Percentiles rank a stretch among this genome's conserved stretches.
Evolutionary conservation across 306 rosid species (phyloP).

Genomic region (Pterocarpus macrocarpus): DNA sequence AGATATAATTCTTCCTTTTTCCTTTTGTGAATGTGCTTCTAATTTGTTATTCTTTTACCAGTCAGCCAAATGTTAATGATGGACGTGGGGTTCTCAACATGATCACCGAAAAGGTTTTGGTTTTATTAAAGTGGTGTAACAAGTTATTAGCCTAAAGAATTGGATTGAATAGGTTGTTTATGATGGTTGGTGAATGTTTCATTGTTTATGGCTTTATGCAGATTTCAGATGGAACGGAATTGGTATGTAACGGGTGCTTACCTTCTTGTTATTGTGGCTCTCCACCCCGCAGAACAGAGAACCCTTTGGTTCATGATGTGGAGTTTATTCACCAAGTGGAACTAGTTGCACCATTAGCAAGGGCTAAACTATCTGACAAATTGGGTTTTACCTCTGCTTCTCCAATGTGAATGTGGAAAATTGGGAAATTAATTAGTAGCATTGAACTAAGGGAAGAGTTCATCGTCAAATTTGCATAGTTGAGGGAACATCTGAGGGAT

Average conservation of each 20-base stretch:
- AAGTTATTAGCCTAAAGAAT: neutral
- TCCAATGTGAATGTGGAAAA: slow-evolving; percentile 44
- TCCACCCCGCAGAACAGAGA: slow-evolving; percentile 81
- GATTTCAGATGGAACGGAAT: slow-evolving; percentile 61
- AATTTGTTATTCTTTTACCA: slow-evolving; percentile 40
- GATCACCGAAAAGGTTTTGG: slow-evolving; percentile 70
- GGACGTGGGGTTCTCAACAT: slow-evolving; percentile 64
- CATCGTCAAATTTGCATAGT: slow-evolving; percentile 22
- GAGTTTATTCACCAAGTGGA: slow-evolving; percentile 81
- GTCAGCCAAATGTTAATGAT: slow-evolving; percentile 56
- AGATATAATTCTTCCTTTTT: neutral
- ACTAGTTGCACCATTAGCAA: slow-evolving; percentile 63
- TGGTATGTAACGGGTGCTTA: slow-evolving; percentile 59
- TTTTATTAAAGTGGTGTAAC: slow-evolving; percentile 26
- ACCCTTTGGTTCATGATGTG: slow-evolving; percentile 80
- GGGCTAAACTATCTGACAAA: slow-evolving; percentile 62
- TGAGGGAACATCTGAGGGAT: slow-evolving; percentile 23
- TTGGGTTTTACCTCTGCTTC: slow-evolving; percentile 63
- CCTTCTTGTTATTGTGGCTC: slow-evolving; percentile 74
- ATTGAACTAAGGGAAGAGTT: slow-evolving; percentile 17
- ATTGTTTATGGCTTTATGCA: slow-evolving; percentile 36
- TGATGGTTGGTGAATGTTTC: slow-evolving; percentile 32
- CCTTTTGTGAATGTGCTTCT: slow-evolving; percentile 6
- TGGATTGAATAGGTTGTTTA: neutral
- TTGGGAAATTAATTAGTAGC: neutral